Percentiles rank a stretch among this genome's conserved stretches.
Conservation (phyloP, 2,329 filamentous ascomycete genomes). For the Tolypocladium nubicola region DNA sequence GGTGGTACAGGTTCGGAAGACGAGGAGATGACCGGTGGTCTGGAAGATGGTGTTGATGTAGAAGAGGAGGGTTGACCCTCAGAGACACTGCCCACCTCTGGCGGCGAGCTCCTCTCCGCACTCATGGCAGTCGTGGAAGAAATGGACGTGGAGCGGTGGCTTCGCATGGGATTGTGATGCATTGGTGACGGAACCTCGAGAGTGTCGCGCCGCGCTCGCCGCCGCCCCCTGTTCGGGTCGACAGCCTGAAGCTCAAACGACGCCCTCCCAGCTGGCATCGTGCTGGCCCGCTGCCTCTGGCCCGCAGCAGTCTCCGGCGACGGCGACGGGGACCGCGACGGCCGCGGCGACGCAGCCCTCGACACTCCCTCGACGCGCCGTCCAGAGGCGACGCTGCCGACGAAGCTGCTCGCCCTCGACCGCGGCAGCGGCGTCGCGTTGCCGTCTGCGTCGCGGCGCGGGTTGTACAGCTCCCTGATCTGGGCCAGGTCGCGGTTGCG, state of each 20-base stretch:
- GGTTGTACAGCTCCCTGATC: conserved; percentile 30
- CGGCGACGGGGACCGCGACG: neutral
- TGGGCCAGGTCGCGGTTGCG: conserved; percentile 16
- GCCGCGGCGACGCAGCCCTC: neutral
- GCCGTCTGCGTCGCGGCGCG: conserved; percentile 18
- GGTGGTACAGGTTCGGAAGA: neutral
- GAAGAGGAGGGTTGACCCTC: neutral
- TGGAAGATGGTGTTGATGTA: neutral
- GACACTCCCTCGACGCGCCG: neutral
- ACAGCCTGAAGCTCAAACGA: neutral
- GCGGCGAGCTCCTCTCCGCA: neutral
- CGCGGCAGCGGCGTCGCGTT: conserved; percentile 15
- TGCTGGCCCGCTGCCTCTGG: conserved; percentile 4
- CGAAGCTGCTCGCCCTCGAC: conserved; percentile 28
- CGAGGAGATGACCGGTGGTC: neutral
- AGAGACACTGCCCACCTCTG: neutral
- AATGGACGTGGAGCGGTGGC: neutral
- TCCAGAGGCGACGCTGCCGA: neutral
- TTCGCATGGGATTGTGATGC: neutral
- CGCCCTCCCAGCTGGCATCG: neutral
- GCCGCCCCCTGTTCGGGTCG: conserved; percentile 1
- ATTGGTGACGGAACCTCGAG: conserved; percentile 6
- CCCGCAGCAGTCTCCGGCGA: neutral
- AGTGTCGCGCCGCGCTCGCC: conserved; percentile 5
- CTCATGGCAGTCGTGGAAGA: neutral